Conservation (phyloP, 495 filamentous ascomycete genomes). For the Geoglossum glabrum region DNA sequence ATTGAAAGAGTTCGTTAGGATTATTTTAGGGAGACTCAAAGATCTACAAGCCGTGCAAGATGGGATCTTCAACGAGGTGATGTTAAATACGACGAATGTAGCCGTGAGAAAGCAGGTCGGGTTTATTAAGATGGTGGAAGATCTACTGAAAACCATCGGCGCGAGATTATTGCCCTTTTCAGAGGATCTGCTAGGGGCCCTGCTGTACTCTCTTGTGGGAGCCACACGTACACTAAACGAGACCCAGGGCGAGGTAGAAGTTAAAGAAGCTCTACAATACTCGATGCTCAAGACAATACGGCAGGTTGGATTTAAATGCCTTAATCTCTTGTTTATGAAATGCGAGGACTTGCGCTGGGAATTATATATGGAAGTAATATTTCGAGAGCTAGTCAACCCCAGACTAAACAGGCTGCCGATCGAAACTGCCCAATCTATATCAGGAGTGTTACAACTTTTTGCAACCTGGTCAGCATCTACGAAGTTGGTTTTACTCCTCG, state of each 20-base stretch:
- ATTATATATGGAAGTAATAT: constrained; percentile 44
- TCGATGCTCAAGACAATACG: constrained; percentile 50
- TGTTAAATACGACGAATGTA: constrained; percentile 32
- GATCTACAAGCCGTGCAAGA: constrained; percentile 34
- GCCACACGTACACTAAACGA: constrained; percentile 34
- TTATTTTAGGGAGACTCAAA: constrained; percentile 52
- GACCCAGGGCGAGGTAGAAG: constrained; percentile 23
- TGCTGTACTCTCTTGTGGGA: constrained; percentile 57
- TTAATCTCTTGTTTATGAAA: constrained; percentile 54
- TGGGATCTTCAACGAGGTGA: constrained; percentile 24
- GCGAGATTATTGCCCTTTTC: constrained; percentile 41
- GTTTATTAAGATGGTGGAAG: constrained; percentile 71
- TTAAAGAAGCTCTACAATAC: constrained; percentile 16
- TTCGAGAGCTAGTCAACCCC: constrained; percentile 53
- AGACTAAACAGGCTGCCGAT: constrained; percentile 60
- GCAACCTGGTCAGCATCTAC: constrained; percentile 54
- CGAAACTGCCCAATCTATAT: constrained; percentile 78
- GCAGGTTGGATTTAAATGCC: constrained; percentile 53
- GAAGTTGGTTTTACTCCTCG: constrained; percentile 45
- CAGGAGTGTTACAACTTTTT: constrained; percentile 62
- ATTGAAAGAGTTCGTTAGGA: constrained; percentile 58
- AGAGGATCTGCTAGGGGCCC: constrained; percentile 42
- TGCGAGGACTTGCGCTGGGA: constrained; percentile 46
- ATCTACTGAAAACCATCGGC: constrained; percentile 69
- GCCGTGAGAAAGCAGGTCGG: constrained; percentile 64